Evolutionary conservation across 768 basidiomycete genomes (phyloP).

Genomic region (Amanita polypyramis): DNA sequence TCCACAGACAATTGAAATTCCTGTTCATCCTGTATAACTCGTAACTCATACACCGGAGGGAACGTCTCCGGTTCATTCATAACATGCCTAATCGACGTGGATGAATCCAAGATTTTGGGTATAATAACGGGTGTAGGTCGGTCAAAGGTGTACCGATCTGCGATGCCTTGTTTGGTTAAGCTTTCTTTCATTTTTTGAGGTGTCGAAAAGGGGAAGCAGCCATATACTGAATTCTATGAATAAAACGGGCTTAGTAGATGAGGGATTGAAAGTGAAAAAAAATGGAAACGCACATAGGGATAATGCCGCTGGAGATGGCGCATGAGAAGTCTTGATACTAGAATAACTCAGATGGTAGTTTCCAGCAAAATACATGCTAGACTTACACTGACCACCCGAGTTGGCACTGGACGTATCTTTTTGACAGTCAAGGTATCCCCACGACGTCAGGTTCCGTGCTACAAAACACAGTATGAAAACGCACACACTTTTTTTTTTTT

Average conservation of each 20-base stretch:
- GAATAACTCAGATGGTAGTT: not conserved
- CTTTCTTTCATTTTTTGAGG: slow-evolving; percentile 31
- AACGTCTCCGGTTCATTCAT: slow-evolving; percentile 25
- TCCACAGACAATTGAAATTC: slow-evolving; percentile 32
- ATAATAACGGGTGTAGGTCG: slow-evolving; percentile 23
- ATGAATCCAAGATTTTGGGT: slow-evolving; percentile 21
- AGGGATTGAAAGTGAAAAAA: not conserved
- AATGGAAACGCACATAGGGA: slow-evolving; percentile 19
- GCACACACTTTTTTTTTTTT: not conserved
- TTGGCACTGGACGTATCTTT: slow-evolving; percentile 31
- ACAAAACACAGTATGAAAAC: not conserved
- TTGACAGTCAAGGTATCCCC: slow-evolving; percentile 41
- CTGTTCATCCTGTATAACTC: slow-evolving; percentile 21
- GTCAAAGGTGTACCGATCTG: slow-evolving; percentile 29
- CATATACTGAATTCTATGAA: slow-evolving; percentile 42
- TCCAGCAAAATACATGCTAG: not conserved
- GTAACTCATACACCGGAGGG: slow-evolving; percentile 22
- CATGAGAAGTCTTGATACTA: slow-evolving; percentile 34
- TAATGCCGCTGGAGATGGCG: slow-evolving; percentile 34
- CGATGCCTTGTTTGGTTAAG: slow-evolving; percentile 28
- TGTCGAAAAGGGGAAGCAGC: slow-evolving; percentile 58
- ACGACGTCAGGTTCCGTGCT: slow-evolving; percentile 36
- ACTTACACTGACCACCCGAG: slow-evolving; percentile 24
- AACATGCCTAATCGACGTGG: slow-evolving; percentile 23
- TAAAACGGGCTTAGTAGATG: not conserved